Evolutionary conservation across 148 eudicot genomes (phyloP).

Genomic region (Cornus kousa): DNA sequence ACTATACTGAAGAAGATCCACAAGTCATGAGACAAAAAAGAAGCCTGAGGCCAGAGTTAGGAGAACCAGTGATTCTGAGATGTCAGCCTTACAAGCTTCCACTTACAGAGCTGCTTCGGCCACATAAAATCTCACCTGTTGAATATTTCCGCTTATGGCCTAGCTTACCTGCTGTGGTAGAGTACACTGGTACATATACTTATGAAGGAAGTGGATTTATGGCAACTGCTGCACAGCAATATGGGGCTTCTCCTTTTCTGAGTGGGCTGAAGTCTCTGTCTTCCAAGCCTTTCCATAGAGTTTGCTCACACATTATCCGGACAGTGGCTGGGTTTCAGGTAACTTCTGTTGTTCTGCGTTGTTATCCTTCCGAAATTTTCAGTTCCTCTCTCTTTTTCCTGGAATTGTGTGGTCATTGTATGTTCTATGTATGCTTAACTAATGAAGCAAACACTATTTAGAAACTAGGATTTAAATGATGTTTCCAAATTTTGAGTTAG

Average conservation of each 20-base stretch:
- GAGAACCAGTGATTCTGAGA: slow-evolving; percentile 90
- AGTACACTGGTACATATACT: slow-evolving; percentile 86
- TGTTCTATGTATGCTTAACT: neutral
- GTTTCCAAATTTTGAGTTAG: neutral
- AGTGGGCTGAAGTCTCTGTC: slow-evolving; percentile 80
- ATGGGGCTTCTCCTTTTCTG: slow-evolving; percentile 91
- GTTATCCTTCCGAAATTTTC: neutral
- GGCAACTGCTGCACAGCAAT: slow-evolving; percentile 98
- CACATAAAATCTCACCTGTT: slow-evolving; percentile 93
- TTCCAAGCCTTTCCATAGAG: slow-evolving; percentile 95
- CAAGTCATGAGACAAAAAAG: slow-evolving; percentile 70
- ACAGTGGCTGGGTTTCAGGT: slow-evolving; percentile 98
- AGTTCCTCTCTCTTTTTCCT: neutral
- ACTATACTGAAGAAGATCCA: slow-evolving; percentile 78
- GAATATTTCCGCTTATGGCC: slow-evolving; percentile 98
- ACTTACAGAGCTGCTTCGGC: slow-evolving; percentile 86
- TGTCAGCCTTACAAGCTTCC: slow-evolving; percentile 99
- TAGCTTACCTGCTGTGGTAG: slow-evolving; percentile 94
- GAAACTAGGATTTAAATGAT: neutral
- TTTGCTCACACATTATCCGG: slow-evolving; percentile 92
- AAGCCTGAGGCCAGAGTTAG: slow-evolving; percentile 68
- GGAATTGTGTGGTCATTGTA: neutral
- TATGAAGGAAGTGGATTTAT: slow-evolving; percentile 97
- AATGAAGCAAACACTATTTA: too few species aligned
- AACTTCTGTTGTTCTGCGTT: neutral